Evolutionary conservation across 331 rosid species (phyloP).

Genomic region (Stylosanthes scabra): DNA sequence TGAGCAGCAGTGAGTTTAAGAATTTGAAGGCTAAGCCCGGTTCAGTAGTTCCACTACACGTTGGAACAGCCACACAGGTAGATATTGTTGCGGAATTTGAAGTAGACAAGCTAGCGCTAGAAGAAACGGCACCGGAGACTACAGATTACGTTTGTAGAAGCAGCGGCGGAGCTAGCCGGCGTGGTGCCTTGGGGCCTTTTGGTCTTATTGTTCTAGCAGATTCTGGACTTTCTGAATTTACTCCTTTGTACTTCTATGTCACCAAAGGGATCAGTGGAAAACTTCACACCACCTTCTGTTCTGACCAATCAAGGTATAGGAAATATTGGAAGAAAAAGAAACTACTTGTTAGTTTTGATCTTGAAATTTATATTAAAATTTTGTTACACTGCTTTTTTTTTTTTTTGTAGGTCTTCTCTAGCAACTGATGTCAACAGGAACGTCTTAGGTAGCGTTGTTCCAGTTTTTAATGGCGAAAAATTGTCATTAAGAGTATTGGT

Average conservation of each 20-base stretch:
- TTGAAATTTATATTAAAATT: constrained; percentile 15
- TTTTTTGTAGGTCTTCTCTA: constrained; percentile 64
- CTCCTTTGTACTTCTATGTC: constrained; percentile 83
- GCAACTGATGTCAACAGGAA: constrained; percentile 74
- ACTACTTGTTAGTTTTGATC: not conserved
- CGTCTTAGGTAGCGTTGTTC: constrained; percentile 68
- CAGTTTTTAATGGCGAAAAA: constrained; percentile 76
- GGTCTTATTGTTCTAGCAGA: constrained; percentile 88
- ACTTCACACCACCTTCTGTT: constrained; percentile 67
- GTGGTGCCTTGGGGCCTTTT: constrained; percentile 91
- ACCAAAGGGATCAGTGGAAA: constrained; percentile 62
- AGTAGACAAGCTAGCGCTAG: constrained; percentile 63
- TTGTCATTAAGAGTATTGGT: constrained; percentile 71
- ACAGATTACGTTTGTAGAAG: constrained; percentile 57
- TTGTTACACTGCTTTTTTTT: not conserved
- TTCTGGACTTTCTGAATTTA: constrained; percentile 62
- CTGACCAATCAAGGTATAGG: constrained; percentile 77
- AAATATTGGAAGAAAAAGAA: too few species aligned
- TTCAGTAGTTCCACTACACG: constrained; percentile 62
- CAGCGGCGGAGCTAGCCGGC: constrained; percentile 66
- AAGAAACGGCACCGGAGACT: constrained; percentile 42
- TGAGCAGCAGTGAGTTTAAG: constrained; percentile 54
- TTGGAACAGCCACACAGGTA: constrained; percentile 87
- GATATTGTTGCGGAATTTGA: constrained; percentile 88
- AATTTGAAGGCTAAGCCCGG: constrained; percentile 68